These are phyloP conservation scores for Pseudozyma hubeiensis DNA, from an alignment of 1,284 basidiomycete genomes.

Conservation along the genomic window DNA sequence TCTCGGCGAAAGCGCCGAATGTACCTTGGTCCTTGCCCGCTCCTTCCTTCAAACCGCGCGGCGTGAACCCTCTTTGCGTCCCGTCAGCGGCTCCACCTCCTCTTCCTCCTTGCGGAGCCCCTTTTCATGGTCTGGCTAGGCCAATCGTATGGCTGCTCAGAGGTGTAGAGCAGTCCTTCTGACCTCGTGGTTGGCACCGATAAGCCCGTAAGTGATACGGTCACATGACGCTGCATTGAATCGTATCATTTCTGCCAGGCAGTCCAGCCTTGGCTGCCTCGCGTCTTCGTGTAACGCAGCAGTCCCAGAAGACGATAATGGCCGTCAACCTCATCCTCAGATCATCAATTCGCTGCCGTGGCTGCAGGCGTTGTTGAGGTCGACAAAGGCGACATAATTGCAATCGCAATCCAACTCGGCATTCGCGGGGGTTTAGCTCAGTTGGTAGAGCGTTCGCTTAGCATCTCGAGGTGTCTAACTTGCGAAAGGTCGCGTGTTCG, in stretches of 20 bases:
- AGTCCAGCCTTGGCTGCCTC: too few species aligned
- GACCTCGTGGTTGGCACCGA: neutral
- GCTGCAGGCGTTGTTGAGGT: too few species aligned
- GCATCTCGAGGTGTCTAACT: conserved; percentile 28
- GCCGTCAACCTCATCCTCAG: too few species aligned
- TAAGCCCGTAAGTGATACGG: neutral
- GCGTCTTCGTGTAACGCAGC: too few species aligned
- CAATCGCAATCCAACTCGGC: neutral
- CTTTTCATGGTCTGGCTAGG: neutral
- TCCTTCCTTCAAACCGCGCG: neutral
- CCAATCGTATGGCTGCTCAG: neutral
- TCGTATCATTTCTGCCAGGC: too few species aligned
- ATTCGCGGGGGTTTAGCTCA: conserved; percentile 50
- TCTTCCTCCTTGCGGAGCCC: neutral
- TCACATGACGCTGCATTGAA: too few species aligned
- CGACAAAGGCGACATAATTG: too few species aligned
- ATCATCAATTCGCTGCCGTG: too few species aligned
- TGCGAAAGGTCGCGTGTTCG: conserved; percentile 58
- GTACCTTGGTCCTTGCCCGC: too few species aligned
- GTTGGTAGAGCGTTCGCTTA: conserved; percentile 60
- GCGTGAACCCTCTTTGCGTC: neutral
- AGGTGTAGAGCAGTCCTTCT: too few species aligned
- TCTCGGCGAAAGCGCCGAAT: conserved; percentile 37
- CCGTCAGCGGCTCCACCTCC: neutral
- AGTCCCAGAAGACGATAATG: too few species aligned